phyloP scores from a whole-genome alignment of 2,329 filamentous ascomycete species.

The Fusarium sarcochroum region DNA sequence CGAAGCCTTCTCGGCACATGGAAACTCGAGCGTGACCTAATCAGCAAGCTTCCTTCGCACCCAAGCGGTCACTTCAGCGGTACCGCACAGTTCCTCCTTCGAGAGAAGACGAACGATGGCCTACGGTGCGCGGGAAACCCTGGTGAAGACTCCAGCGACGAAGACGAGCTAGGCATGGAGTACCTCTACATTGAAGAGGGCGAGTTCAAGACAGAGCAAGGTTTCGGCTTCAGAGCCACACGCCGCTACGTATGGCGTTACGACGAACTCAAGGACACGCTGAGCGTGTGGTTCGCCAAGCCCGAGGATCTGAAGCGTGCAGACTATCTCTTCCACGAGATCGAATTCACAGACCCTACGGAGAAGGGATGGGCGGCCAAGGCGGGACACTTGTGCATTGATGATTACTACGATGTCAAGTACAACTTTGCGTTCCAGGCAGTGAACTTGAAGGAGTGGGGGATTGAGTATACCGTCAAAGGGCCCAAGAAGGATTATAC shows the following conservation, averaged over 20 bases:
- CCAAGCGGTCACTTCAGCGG: slow-evolving; percentile 77
- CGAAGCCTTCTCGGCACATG: slow-evolving; percentile 79
- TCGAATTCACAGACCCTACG: slow-evolving; percentile 68
- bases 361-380: slow-evolving; percentile 71
- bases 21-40: slow-evolving; percentile 71
- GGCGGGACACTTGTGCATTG: slow-evolving; percentile 77
- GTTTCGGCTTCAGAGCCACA: slow-evolving; percentile 71
- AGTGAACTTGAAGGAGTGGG: slow-evolving; percentile 70
- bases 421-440: slow-evolving; percentile 77
- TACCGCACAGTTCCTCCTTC: slow-evolving; percentile 74
- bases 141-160: slow-evolving; percentile 18
- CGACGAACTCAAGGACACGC: slow-evolving; percentile 67
- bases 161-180: slow-evolving; percentile 62
- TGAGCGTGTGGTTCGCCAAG: slow-evolving; percentile 82
- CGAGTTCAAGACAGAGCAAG: slow-evolving; percentile 70
- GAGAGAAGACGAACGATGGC: slow-evolving; percentile 70
- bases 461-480: slow-evolving; percentile 74
- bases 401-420: slow-evolving; percentile 78
- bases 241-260: slow-evolving; percentile 82
- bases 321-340: slow-evolving; percentile 81
- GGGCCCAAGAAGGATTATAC: slow-evolving; percentile 83
- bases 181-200: slow-evolving; percentile 80
- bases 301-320: slow-evolving; percentile 72
- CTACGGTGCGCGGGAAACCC: slow-evolving; percentile 52
- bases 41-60: slow-evolving; percentile 67